Base-by-base conservation (phyloP, 2,329 filamentous ascomycete species). In the Ophiostoma ips region DNA sequence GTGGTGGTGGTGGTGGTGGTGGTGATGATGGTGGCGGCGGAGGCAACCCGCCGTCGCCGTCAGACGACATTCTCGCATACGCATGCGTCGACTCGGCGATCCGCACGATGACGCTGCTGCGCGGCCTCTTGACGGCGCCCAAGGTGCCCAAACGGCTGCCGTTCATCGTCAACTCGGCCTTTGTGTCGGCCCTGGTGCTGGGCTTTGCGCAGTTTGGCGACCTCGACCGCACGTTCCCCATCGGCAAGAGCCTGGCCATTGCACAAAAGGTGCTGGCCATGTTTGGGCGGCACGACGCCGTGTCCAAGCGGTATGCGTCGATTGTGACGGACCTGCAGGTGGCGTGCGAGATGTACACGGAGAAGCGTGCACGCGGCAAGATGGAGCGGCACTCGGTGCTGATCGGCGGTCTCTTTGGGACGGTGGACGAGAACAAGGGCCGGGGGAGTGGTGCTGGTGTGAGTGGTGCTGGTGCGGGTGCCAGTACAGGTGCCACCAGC, bases 181-280 rank as follows among this genome's bases (percentile, higher is more conserved):
- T 72, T 52, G 65, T 69, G 6, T 68, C 68, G 0, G 67, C 66
- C 0, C 56, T 72, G 1, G 68, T 71, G 0, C 59, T 72, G 0
- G 69, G 69, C 0, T 62, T 69, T 0, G 68, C 68, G 0, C 62
- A 65, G 21, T 71, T 72, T 46, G 68, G 66, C 0, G 68, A 72
- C 49, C 64, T 71, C 2, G 67, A 71, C 34, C 54, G 53, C 16
- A 56, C 58, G 0, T 65, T 65, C 6, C 62, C 63, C 0, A 53
- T 65, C 0, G 56, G 59, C 21, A 59, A 58, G 37, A 61, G 58
- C 2, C 52, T 65, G 0, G 51, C 54, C 0, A 45, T 53, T 0
- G 59, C 60, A 0, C 53, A 58, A 10, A 52, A 50, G 3, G 54
- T 63, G 0, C 58, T 65, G 1, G 48, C 53, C 0, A 55, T 55